Evolutionary conservation across 257 asterid genomes (phyloP), one percentile per base, ranked within the genome.

Genomic region (Parsonsia alboflavescens): DNA sequence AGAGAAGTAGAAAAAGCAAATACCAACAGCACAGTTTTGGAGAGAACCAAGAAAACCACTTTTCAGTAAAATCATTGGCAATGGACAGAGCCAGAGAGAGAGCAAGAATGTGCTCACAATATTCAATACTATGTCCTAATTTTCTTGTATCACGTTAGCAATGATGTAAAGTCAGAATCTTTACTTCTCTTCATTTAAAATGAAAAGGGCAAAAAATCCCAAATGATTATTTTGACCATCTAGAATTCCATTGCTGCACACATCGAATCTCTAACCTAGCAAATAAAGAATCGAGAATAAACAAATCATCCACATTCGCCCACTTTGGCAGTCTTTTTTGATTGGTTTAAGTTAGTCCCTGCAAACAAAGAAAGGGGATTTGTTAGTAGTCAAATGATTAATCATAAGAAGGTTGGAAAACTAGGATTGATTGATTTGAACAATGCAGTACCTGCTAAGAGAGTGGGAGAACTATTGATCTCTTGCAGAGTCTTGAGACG

Each of bases 21-120:
- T 74, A 63, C 70, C 58, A n/a, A 45, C 46, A 49, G 53, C 70
- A 70, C 39, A 24, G 72, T 36, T 22, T 61, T 77, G 82, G 79
- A 75, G 85, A 77, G 56, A 79, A 72, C 83, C 86, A 82, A 88
- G 84, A 77, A 77, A 83, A 84, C 73, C 62, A 76, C 89, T 86
- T 86, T 83, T 82, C 88, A 92, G 86, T 79, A 83, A 86, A 88
- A 89, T 88, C 87, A 86, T 89, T 85, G 87, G 83, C 85, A 78
- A 33, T 54, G 63, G 57, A 80, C 77, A 76, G 44, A 50, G n/a
- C 4, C 19, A 50, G 6, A 50, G 56, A 50, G n/a, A 39, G 62
- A 56, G 73, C 76, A 74, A 48, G 73, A 30, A 73, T 63, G 75
- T 28, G 58, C 80, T 24, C 77, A 53, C 72, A 59, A 53, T 68